Conservation (phyloP, 2,329 filamentous ascomycete genomes). For the Monilinia polystroma region DNA sequence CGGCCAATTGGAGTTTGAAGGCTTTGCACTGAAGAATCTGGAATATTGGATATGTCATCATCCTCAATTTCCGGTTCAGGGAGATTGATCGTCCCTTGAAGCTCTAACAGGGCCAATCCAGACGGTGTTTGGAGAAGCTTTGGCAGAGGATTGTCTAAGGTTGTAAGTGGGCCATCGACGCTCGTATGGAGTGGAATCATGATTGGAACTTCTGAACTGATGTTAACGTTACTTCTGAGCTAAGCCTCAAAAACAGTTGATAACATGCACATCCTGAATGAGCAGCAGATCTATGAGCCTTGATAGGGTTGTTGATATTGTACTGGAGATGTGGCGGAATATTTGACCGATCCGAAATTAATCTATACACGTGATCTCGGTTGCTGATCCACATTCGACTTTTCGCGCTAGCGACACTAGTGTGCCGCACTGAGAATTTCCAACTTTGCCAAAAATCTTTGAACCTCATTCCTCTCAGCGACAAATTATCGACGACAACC, state of each 20-base stretch:
- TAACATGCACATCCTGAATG: not conserved
- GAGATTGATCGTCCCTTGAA: conserved; percentile 87
- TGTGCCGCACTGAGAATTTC: conserved; percentile 20
- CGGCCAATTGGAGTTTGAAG: conserved; percentile 62
- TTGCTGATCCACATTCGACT: conserved; percentile 2
- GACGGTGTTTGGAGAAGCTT: conserved; percentile 83
- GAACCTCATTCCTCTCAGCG: conserved; percentile 17
- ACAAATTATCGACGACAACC: conserved; percentile 25
- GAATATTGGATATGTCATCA: conserved; percentile 23
- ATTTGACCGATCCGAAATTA: conserved; percentile 4
- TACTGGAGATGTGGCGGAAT: not conserved
- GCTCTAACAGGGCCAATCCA: conserved; percentile 84
- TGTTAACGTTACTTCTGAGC: not conserved
- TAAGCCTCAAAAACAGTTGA: not conserved
- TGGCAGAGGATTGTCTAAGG: conserved; percentile 59
- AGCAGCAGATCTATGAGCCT: not conserved
- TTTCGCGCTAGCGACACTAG: conserved; percentile 17
- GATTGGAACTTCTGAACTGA: not conserved
- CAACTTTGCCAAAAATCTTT: conserved; percentile 19
- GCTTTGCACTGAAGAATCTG: conserved; percentile 24
- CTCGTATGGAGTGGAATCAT: conserved; percentile 21
- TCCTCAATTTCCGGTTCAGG: conserved; percentile 48
- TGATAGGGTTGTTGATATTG: not conserved
- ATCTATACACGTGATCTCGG: conserved; percentile 15
- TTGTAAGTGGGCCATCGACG: not conserved